Conservation (phyloP, 768 basidiomycete species). For the Clitopilus passeckerianus region DNA sequence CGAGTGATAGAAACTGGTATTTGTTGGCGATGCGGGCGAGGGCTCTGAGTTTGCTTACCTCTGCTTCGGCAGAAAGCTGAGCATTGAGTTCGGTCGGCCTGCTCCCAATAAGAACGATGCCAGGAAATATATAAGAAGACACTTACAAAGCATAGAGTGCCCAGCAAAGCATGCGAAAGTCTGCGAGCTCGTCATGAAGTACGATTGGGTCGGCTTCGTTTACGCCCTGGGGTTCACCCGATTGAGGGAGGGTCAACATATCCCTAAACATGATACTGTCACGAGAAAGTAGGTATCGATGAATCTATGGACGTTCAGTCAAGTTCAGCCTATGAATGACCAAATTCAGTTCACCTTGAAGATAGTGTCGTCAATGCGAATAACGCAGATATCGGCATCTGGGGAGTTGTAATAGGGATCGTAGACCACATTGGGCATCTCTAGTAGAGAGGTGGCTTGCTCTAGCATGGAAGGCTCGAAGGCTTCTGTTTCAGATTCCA, state of each 20-base stretch:
- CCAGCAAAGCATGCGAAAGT: not conserved
- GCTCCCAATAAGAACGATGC: not conserved
- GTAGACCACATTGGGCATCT: not conserved
- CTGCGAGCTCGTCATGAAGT: not conserved
- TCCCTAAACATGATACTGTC: not conserved
- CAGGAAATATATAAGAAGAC: not conserved
- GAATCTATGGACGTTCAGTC: not conserved
- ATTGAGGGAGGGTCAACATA: not conserved
- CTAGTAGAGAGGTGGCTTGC: not conserved
- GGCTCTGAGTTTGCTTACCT: not conserved
- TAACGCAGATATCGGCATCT: conserved; percentile 36
- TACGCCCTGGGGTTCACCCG: not conserved
- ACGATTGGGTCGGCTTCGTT: not conserved
- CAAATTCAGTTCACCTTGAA: conserved; percentile 33
- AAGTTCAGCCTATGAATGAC: not conserved
- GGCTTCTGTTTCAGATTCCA: not conserved
- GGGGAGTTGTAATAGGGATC: conserved; percentile 22
- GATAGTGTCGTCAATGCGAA: conserved; percentile 36
- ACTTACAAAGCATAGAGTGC: not conserved
- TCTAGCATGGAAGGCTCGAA: not conserved
- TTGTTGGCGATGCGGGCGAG: conserved; percentile 46
- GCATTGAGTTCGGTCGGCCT: not conserved
- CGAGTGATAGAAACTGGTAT: conserved; percentile 47
- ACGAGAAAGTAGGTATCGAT: not conserved
- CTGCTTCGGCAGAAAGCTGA: not conserved